phyloP scores from a whole-genome alignment of 2,329 filamentous ascomycete species.

The Arthroderma sp. region DNA sequence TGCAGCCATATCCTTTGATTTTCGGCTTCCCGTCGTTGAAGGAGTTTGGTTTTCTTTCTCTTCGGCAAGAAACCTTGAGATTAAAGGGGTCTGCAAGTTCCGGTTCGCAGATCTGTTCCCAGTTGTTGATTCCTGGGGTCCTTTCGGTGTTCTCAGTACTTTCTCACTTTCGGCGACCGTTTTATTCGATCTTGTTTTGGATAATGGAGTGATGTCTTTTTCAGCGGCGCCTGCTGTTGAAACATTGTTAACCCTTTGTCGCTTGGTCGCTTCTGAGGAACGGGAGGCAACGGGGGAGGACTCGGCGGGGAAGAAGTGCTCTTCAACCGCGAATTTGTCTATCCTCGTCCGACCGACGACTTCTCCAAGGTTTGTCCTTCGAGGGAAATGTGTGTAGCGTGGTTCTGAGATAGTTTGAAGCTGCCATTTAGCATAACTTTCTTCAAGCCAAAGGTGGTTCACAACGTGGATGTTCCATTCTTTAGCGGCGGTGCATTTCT shows the following conservation, averaged over 20 bases:
- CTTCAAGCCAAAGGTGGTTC: slow-evolving; percentile 95
- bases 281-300: slow-evolving; percentile 11
- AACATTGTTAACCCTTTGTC: slow-evolving; percentile 23
- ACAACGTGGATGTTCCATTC: slow-evolving; percentile 87
- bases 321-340: slow-evolving; percentile 59
- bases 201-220: neutral
- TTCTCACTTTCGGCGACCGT: neutral
- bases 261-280: slow-evolving; percentile 14
- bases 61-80: slow-evolving; percentile 37
- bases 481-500: slow-evolving; percentile 81
- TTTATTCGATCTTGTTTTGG: slow-evolving; percentile 5
- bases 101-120: slow-evolving; percentile 19
- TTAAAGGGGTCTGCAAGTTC: slow-evolving; percentile 40
- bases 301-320: slow-evolving; percentile 44
- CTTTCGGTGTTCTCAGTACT: slow-evolving; percentile 14
- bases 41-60: slow-evolving; percentile 81
- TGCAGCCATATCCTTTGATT: slow-evolving; percentile 77
- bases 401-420: slow-evolving; percentile 57
- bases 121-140: slow-evolving; percentile 14
- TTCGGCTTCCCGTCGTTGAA: slow-evolving; percentile 61
- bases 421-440: slow-evolving; percentile 84
- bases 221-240: slow-evolving; percentile 4
- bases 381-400: slow-evolving; percentile 76
- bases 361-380: slow-evolving; percentile 80
- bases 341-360: slow-evolving; percentile 81